Evolutionary conservation across 495 filamentous ascomycete species (phyloP).

Genomic region (Thozetella sp.): DNA sequence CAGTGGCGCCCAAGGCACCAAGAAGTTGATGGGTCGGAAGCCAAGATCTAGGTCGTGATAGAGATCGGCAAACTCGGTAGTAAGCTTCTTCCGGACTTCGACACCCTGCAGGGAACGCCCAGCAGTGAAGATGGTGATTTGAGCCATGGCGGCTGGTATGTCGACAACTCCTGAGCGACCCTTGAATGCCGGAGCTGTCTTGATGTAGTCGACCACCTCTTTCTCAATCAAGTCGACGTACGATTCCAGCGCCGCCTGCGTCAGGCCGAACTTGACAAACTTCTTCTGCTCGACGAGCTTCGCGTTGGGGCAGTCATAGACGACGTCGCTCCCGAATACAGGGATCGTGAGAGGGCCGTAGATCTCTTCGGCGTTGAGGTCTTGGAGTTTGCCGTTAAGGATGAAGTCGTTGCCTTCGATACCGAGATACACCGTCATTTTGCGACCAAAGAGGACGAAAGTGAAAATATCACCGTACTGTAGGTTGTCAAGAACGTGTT

Average conservation of each 20-base stretch:
- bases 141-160: conserved; percentile 57
- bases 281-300: conserved; percentile 86
- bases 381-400: conserved; percentile 73
- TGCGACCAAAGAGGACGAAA: conserved; percentile 74
- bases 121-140: conserved; percentile 74
- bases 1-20: conserved; percentile 69
- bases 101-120: conserved; percentile 67
- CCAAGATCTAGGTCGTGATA: conserved; percentile 72
- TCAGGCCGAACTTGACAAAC: conserved; percentile 74
- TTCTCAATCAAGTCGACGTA: conserved; percentile 66
- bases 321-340: conserved; percentile 76
- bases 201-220: conserved; percentile 62
- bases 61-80: conserved; percentile 60
- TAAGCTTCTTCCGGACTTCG: conserved; percentile 64
- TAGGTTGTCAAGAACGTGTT: neutral
- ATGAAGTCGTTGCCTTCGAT: conserved; percentile 76
- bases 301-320: conserved; percentile 78
- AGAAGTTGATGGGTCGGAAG: conserved; percentile 71
- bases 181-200: conserved; percentile 52
- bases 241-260: conserved; percentile 58
- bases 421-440: conserved; percentile 75
- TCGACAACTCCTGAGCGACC: conserved; percentile 53
- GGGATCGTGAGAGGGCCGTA: conserved; percentile 76
- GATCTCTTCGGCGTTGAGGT: conserved; percentile 76
- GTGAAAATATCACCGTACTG: conserved; percentile 82